Base-by-base conservation (phyloP, 306 rosid species). In the Ceratonia siliqua region DNA sequence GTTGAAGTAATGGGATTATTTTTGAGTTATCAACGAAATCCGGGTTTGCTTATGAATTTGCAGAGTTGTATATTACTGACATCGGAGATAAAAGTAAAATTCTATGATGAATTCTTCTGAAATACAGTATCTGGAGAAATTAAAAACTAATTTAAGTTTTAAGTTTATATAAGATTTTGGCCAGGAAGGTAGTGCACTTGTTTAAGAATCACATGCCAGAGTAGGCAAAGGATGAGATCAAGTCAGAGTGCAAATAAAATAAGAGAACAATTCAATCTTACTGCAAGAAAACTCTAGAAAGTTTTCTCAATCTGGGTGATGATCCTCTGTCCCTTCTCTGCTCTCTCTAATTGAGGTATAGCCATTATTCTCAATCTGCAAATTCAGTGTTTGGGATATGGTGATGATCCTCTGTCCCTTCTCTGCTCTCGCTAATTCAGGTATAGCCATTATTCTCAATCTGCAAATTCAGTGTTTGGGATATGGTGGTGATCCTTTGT, bases 11-110 rank as follows among this genome's bases (percentile, higher is more conserved):
- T 12, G 8, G 8, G 5, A n/a, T 6, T 25, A 3, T n/a, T 53
- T 28, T 12, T 4, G 25, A 0, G 12, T 12, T 21, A 18, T 36
- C 2, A 18, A 35, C 52, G 70, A 45, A 53, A 52, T 73, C 33
- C 68, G 72, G 63, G 69, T 36, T 32, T 69, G 49, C 18, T 45
- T 18, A 3, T 48, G 45, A 59, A 67, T 67, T 36, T 61, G n/a
- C n/a, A n/a, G n/a, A n/a, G n/a, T n/a, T n/a, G n/a, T n/a, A n/a
- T n/a, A n/a, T n/a, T n/a, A n/a, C n/a, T n/a, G n/a, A n/a, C n/a
- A n/a, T n/a, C n/a, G n/a, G n/a, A n/a, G n/a, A n/a, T n/a, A n/a
- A n/a, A n/a, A n/a, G n/a, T n/a, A n/a, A n/a, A n/a, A n/a, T n/a
- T n/a, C n/a, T n/a, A n/a, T n/a, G n/a, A n/a, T n/a, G n/a, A n/a